phyloP scores from a whole-genome alignment of 1,284 basidiomycete species.

The Lentinula novae-zelandiae region DNA sequence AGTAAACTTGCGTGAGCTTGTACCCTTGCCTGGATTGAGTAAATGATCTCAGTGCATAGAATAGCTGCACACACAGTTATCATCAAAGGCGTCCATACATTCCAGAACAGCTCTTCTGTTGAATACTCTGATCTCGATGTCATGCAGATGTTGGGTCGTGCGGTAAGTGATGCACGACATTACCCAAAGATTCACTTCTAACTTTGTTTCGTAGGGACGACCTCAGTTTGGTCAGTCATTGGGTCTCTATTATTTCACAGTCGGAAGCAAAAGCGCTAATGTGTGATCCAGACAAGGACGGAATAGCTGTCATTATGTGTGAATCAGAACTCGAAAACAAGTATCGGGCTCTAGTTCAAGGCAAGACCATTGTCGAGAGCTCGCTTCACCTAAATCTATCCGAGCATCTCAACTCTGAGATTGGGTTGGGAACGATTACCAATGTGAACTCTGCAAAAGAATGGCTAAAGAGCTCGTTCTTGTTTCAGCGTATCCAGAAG shows the following conservation, averaged over 20 bases:
- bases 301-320: conserved; percentile 77
- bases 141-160: conserved; percentile 84
- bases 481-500: conserved; percentile 79
- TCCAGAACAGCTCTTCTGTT: conserved; percentile 55
- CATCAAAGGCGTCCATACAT: conserved; percentile 78
- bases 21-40: not conserved
- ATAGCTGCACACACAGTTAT: conserved; percentile 78
- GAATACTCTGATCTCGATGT: conserved; percentile 84
- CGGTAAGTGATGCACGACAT: conserved; percentile 42
- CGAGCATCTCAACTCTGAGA: conserved; percentile 92
- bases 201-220: conserved; percentile 59
- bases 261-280: not conserved
- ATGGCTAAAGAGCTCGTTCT: conserved; percentile 81
- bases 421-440: conserved; percentile 79
- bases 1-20: conserved; percentile 74
- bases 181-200: not conserved
- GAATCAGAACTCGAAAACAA: conserved; percentile 70
- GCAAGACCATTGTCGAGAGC: conserved; percentile 77
- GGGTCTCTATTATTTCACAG: conserved; percentile 3
- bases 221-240: conserved; percentile 78
- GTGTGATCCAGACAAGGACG: conserved; percentile 61
- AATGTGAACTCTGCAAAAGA: conserved; percentile 63
- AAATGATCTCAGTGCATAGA: conserved; percentile 9
- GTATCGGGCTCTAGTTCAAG: conserved; percentile 63
- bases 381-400: conserved; percentile 78